These are phyloP conservation scores for Mortierella sp. DNA, from an alignment of 371 early-diverging fungal genomes.

Conservation along the genomic window DNA sequence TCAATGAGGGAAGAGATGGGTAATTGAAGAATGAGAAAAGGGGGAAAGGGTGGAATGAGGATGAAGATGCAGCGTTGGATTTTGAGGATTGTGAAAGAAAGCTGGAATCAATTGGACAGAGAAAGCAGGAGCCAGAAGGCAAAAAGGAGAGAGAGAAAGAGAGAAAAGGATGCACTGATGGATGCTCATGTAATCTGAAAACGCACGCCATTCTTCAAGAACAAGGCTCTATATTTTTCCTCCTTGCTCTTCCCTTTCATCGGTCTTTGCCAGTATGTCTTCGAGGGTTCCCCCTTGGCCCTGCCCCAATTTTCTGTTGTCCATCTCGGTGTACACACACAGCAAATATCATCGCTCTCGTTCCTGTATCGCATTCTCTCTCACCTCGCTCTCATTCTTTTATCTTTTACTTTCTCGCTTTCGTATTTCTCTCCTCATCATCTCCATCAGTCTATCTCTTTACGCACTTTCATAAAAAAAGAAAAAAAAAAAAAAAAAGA, in stretches of 20 bases:
- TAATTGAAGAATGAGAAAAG: background rate
- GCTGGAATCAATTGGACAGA: background rate
- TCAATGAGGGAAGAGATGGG: background rate
- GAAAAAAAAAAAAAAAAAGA: too few relatives aligned
- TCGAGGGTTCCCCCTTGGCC: too few relatives aligned
- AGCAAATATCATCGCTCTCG: too few relatives aligned
- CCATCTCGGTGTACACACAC: too few relatives aligned
- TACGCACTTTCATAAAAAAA: too few relatives aligned
- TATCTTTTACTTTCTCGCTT: too few relatives aligned
- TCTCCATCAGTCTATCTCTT: too few relatives aligned
- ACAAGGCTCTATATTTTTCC: background rate
- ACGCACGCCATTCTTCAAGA: background rate
- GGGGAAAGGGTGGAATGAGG: background rate
- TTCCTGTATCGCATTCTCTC: too few relatives aligned
- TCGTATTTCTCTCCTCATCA: too few relatives aligned
- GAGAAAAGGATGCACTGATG: slow-evolving; percentile 2
- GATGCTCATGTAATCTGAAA: background rate
- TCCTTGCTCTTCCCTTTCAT: background rate
- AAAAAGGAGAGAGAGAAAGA: background rate
- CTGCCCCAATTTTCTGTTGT: too few relatives aligned
- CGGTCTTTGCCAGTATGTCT: too few relatives aligned
- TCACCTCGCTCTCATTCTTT: too few relatives aligned
- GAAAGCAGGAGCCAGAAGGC: background rate
- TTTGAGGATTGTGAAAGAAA: background rate
- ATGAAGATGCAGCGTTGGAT: background rate